phyloP scores from a whole-genome alignment of 2,329 filamentous ascomycete species.

The Talaromyces funiculosus region DNA sequence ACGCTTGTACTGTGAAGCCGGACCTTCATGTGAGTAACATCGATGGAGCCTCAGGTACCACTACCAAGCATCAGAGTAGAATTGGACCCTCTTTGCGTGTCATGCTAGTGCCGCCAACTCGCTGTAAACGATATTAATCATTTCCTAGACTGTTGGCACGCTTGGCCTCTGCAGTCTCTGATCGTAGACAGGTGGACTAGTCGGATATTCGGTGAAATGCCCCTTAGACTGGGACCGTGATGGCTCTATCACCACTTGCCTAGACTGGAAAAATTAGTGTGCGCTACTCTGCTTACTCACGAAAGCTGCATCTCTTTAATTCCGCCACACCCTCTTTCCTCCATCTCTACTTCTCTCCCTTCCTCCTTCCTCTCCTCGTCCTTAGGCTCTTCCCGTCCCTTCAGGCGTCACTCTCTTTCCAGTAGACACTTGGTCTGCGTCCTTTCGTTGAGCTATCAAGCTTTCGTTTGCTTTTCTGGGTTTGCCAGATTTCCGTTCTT shows the following conservation, averaged over 20 bases:
- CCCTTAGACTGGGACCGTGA: neutral
- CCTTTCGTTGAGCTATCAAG: constrained; percentile 44
- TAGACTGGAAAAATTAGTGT: neutral
- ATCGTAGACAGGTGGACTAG: neutral
- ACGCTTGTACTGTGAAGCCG: neutral
- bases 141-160: neutral
- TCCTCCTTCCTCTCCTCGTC: neutral
- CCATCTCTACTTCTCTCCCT: neutral
- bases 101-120: neutral
- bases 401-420: constrained; percentile 5
- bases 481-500: constrained; percentile 34
- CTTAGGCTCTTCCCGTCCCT: neutral
- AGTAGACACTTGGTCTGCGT: constrained; percentile 46
- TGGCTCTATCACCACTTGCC: neutral
- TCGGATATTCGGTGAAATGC: neutral
- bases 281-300: neutral
- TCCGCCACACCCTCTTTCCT: neutral
- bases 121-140: neutral
- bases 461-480: constrained; percentile 27
- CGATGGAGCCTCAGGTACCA: neutral
- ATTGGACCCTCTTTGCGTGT: neutral
- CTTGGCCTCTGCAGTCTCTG: neutral
- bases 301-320: neutral
- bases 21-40: neutral
- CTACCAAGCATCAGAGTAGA: too few relatives aligned